Evolutionary conservation across 495 filamentous ascomycete species (phyloP), one percentile per base, ranked within the genome.

Genomic region (Annulohypoxylon bovei): DNA sequence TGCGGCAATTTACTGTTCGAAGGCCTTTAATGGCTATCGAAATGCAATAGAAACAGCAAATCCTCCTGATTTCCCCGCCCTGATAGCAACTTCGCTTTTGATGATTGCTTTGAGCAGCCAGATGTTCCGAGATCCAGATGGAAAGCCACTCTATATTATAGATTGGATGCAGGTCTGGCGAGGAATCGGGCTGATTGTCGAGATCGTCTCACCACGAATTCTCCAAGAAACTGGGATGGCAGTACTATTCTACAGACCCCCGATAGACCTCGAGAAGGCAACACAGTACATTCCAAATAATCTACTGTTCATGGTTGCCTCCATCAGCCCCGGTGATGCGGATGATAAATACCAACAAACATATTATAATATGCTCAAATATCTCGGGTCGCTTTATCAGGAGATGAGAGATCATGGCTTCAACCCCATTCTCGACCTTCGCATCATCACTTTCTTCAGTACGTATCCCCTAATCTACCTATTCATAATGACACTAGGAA

Each of bases 81-180:
- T 85, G 9, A 67, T 83, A 20, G 79, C 70, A 52, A 75, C 71
- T 42, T 81, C 83, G n/a, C 72, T 83, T 37, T 30, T 85, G 7
- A 76, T 82, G 63, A 76, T 78, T 49, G 81, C 73, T 4, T 62
- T 85, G 27, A 77, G 80, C 4, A 80, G 80, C 5, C 71, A 83
- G 47, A 65, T 73, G 44, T 83, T 85, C 68, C 78, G 81, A n/a
- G 79, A 78, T 11, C 64, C 76, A 2, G 75, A 80, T 25, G 70
- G 68, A 33, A 66, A 70, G 39, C 75, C 76, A 0, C 74, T 85
- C 0, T 80, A 77, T 59, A 72, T 83, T 28, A 62, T 83, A 42
- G 78, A 83, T 66, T 85, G 83, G 82, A 79, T 83, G 55, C 57
- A 75, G 8, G 72, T 85, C n/a, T 84, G 82, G 82, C 72, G 76